These are phyloP conservation scores for Cylindrotheca closterium DNA, from an alignment of 108 stramenopile species.

Conservation along the genomic window DNA sequence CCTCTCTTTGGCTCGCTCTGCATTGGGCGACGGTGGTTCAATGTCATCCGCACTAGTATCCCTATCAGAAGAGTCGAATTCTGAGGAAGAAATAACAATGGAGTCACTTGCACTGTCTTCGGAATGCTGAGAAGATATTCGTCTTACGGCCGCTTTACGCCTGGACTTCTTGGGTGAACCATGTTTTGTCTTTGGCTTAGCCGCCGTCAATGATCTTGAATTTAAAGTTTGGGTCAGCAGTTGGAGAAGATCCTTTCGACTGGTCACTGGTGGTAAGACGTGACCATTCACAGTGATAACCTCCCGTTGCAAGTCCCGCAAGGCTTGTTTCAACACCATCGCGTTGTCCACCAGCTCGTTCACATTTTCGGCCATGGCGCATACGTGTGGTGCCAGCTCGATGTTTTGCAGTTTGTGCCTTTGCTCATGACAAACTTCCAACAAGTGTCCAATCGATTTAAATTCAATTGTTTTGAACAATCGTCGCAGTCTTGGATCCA, in stretches of 20 bases:
- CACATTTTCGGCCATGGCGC: constrained; percentile 30
- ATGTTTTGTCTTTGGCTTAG: constrained; percentile 5
- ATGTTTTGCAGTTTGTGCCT: constrained; percentile 64
- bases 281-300: constrained; percentile 85
- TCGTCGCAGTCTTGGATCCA: constrained; percentile 59
- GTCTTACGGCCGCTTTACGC: background rate
- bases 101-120: background rate
- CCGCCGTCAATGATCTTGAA: constrained; percentile 42
- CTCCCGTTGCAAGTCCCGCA: constrained; percentile 80
- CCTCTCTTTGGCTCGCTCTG: background rate
- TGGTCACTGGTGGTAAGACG: constrained; percentile 71
- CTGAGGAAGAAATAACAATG: constrained; percentile 8
- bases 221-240: constrained; percentile 64
- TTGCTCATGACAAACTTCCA: constrained; percentile 75
- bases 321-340: constrained; percentile 64
- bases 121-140: background rate
- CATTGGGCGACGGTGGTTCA: background rate
- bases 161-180: background rate
- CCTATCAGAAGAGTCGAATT: constrained; percentile 3
- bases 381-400: constrained; percentile 55
- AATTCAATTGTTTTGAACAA: constrained; percentile 79
- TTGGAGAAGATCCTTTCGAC: constrained; percentile 61
- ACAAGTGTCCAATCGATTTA: constrained; percentile 76
- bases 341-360: constrained; percentile 39
- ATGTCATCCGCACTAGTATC: background rate